phyloP scores from a whole-genome alignment of 2,329 filamentous ascomycete genomes.

The Fusarium begoniae region DNA sequence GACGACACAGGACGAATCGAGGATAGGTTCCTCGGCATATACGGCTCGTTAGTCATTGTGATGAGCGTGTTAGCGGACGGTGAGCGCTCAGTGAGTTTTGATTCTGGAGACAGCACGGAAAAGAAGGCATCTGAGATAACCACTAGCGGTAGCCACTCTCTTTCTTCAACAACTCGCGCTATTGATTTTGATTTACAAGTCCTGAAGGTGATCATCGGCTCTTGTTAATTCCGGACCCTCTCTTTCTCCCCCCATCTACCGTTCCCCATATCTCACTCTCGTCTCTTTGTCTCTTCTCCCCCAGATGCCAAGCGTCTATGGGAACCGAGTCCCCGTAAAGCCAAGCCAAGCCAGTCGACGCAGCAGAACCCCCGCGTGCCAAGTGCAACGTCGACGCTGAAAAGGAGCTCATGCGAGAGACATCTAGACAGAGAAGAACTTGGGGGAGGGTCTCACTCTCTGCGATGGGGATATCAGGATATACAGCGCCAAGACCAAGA shows the following conservation, averaged over 20 bases:
- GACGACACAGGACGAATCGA: neutral
- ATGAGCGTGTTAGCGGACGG: conserved; percentile 12
- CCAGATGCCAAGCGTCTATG: conserved; percentile 17
- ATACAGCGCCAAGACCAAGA: conserved; percentile 11
- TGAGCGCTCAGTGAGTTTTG: neutral
- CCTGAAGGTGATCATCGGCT: neutral
- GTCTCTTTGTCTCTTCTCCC: neutral
- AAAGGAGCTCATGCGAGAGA: neutral
- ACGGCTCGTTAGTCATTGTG: neutral
- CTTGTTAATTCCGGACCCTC: conserved; percentile 21
- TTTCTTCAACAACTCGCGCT: neutral
- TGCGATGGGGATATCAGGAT: conserved; percentile 10
- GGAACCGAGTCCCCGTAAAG: neutral
- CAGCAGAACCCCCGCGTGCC: conserved; percentile 26
- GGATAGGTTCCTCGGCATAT: neutral
- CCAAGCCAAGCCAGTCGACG: neutral
- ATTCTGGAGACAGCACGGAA: neutral
- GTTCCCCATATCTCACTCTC: neutral
- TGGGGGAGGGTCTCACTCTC: conserved; percentile 20
- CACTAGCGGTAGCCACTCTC: neutral
- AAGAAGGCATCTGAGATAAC: neutral
- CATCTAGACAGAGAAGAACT: neutral
- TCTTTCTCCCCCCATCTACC: conserved; percentile 1
- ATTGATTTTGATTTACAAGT: neutral
- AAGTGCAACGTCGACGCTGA: conserved; percentile 13